Evolutionary conservation across 345 rosid genomes (phyloP).

Genomic region (Iberis pinnata): DNA sequence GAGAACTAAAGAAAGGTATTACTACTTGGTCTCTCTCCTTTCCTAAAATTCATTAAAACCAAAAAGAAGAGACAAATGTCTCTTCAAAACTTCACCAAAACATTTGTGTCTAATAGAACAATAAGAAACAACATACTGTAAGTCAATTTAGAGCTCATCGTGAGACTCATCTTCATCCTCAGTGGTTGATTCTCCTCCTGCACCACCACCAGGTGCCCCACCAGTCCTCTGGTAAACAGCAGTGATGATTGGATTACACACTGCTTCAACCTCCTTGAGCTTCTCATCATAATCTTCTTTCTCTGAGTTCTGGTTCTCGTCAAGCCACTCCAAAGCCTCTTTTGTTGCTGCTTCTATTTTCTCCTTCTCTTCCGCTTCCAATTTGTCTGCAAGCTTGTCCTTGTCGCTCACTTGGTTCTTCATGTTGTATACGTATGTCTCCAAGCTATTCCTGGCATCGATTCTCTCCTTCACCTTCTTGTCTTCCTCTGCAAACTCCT

Average conservation of each 20-base stretch:
- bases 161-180: background rate
- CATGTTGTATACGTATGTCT: constrained; percentile 77
- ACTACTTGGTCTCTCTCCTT: too few species aligned
- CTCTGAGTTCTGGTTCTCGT: constrained; percentile 39
- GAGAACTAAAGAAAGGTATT: too few species aligned
- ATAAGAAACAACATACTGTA: too few species aligned
- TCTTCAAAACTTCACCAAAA: background rate
- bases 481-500: constrained; percentile 30
- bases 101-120: background rate
- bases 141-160: background rate
- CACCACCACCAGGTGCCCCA: constrained; percentile 24
- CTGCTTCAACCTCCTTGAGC: constrained; percentile 85
- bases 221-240: constrained; percentile 83
- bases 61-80: too few species aligned
- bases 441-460: constrained; percentile 36
- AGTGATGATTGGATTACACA: constrained; percentile 82
- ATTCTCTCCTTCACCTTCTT: constrained; percentile 39
- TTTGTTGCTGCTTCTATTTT: constrained; percentile 65
- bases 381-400: constrained; percentile 89
- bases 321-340: constrained; percentile 64
- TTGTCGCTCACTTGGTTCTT: constrained; percentile 85
- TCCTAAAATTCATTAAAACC: too few species aligned
- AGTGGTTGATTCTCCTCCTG: background rate
- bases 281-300: constrained; percentile 92
- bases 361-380: constrained; percentile 79